These are phyloP conservation scores for Mycena belliarum DNA, from an alignment of 768 basidiomycete genomes.

Conservation along the genomic window DNA sequence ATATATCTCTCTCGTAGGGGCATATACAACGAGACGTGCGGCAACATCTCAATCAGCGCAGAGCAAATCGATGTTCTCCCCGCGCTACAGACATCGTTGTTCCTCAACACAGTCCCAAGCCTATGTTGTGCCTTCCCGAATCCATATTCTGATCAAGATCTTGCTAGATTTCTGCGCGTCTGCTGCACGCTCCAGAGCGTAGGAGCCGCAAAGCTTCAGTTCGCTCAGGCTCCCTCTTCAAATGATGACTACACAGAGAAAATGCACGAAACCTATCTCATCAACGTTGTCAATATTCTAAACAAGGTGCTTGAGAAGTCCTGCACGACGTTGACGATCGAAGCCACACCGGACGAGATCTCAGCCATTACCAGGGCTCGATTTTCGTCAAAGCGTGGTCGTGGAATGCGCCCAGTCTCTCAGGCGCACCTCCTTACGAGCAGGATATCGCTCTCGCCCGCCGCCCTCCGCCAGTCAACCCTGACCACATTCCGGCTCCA, in stretches of 20 bases:
- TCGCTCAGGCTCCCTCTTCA: not conserved
- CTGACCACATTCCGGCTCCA: slow-evolving; percentile 13
- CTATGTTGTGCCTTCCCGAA: slow-evolving; percentile 12
- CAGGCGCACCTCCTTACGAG: not conserved
- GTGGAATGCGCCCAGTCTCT: not conserved
- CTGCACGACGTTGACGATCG: slow-evolving; percentile 10
- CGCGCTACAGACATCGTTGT: slow-evolving; percentile 14
- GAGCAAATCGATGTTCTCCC: not conserved
- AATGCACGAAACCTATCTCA: not conserved
- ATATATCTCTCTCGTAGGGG: slow-evolving; percentile 12
- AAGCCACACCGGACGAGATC: not conserved
- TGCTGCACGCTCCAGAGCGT: slow-evolving; percentile 9
- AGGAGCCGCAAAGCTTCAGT: slow-evolving; percentile 1
- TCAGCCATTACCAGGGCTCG: not conserved
- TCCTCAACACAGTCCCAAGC: slow-evolving; percentile 4
- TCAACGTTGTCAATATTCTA: not conserved
- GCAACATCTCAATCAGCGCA: slow-evolving; percentile 7
- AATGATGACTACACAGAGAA: not conserved
- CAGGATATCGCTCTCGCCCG: slow-evolving; percentile 9
- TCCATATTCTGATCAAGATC: not conserved
- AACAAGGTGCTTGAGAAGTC: slow-evolving; percentile 16
- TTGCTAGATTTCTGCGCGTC: slow-evolving; percentile 8
- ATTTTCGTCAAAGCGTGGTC: not conserved
- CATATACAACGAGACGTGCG: not conserved
- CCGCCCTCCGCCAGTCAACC: slow-evolving; percentile 9